Base-by-base conservation (phyloP, 495 filamentous ascomycete species). In the Aspergillus campestris region DNA sequence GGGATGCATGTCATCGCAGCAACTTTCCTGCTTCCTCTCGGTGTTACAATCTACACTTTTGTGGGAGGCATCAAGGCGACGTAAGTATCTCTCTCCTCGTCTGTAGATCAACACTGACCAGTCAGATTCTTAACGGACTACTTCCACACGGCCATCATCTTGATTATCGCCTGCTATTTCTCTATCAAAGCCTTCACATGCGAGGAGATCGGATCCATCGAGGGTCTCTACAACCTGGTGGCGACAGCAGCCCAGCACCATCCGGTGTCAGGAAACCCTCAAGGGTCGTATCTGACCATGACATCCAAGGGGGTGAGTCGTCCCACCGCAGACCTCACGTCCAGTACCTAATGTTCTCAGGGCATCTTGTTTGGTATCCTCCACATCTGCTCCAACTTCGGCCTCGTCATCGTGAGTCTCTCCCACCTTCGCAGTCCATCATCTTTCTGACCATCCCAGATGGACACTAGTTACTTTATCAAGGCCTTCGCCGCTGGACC, bases 231-330 rank as follows among this genome's bases (percentile, higher is more conserved):
- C 49, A 71, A 76, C 34, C 57, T 75, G 5, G 54, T 77, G 6
- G 51, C 62, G 9, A 62, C 69, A 15, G 72, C 74, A 0, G 66
- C 62, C 5, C 36, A 52, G 34, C 53, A 50, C 1, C 65, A 69
- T 34, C 74, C 71, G 0, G 63, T 77, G 3, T 50, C 56, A 5
- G 69, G 70, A 11, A 78, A 78, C 43, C 57, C 60, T 6, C 58
- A 62, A 9, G 75, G 72, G 7, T 67, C 64, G 3, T 76, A 72
- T 45, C 53, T 78, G 34, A 73, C 73, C 8, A 73, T 78, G 62
- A 71, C 59, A 11, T 73, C 67, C 1, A 66, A 72, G 38, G 61
- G 70, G 31, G 72, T 62, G 40, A 43, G 57, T 44, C 18, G 18
- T 24, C 18, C 18, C 18, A 4, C 18, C 18, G 18, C 4, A 24